These are phyloP conservation scores for Curvularia hawaiiensis DNA, from an alignment of 2,329 filamentous ascomycete genomes.

Conservation along the genomic window DNA sequence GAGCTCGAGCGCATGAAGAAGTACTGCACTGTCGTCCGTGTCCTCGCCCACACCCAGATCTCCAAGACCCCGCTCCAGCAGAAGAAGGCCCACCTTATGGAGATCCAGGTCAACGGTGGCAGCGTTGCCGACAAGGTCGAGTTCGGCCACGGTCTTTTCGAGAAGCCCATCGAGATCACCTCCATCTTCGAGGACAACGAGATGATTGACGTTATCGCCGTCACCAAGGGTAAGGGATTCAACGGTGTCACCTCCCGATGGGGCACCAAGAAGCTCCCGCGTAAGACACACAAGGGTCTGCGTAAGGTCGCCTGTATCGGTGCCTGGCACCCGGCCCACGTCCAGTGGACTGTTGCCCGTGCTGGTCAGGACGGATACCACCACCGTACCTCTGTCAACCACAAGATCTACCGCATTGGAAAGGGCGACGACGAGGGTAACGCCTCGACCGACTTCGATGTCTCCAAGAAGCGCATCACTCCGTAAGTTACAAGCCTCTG, in stretches of 20 bases:
- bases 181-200: slow-evolving; percentile 99
- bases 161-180: slow-evolving; percentile 96
- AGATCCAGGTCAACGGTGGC: slow-evolving; percentile 99
- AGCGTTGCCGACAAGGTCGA: slow-evolving; percentile 95
- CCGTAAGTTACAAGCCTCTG: slow-evolving; percentile 71
- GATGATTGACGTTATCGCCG: slow-evolving; percentile 98
- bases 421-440: slow-evolving; percentile 90
- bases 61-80: slow-evolving; percentile 99
- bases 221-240: slow-evolving; percentile 99
- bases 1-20: slow-evolving; percentile 99
- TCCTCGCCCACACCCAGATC: slow-evolving; percentile 99
- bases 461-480: slow-evolving; percentile 99
- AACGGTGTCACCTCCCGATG: slow-evolving; percentile 95
- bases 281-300: slow-evolving; percentile 99
- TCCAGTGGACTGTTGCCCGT: slow-evolving; percentile 99
- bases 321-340: slow-evolving; percentile 99
- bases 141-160: slow-evolving; percentile 93
- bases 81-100: slow-evolving; percentile 99
- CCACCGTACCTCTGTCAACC: slow-evolving; percentile 99
- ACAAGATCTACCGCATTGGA: slow-evolving; percentile 99
- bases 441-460: slow-evolving; percentile 92
- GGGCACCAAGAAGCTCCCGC: slow-evolving; percentile 99
- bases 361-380: slow-evolving; percentile 99
- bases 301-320: slow-evolving; percentile 99
- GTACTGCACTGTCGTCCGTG: slow-evolving; percentile 99